Conservation (phyloP, 2,329 filamentous ascomycete species). For the Ascosphaera pollenicola region DNA sequence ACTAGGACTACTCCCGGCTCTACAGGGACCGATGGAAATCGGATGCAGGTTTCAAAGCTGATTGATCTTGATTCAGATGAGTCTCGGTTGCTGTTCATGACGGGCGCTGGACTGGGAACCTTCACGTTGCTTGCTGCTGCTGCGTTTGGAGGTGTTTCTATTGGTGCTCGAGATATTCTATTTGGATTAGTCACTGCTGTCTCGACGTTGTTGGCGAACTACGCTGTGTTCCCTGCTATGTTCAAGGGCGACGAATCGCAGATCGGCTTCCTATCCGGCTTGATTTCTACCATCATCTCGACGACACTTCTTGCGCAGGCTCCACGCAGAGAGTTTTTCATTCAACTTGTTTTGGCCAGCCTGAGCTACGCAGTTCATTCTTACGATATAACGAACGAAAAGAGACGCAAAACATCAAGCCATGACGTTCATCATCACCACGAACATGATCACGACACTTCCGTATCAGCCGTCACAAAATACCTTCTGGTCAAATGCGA, state of each 20-base stretch:
- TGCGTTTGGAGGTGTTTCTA: slow-evolving; percentile 3
- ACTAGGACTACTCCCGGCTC: not conserved
- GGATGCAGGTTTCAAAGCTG: too few relatives aligned
- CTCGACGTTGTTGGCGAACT: not conserved
- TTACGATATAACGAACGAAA: slow-evolving; percentile 9
- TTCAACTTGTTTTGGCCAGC: slow-evolving; percentile 6
- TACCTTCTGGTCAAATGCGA: slow-evolving; percentile 48
- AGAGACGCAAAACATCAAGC: not conserved
- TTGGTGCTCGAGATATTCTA: not conserved
- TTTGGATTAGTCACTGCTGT: not conserved
- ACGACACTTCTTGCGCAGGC: not conserved
- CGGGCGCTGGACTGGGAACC: slow-evolving; percentile 3
- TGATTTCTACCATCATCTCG: not conserved
- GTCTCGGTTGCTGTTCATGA: not conserved
- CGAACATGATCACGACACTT: slow-evolving; percentile 19
- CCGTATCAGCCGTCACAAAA: slow-evolving; percentile 47
- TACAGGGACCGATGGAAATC: not conserved
- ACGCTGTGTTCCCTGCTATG: not conserved
- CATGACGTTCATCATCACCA: slow-evolving; percentile 14
- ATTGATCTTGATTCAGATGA: too few relatives aligned
- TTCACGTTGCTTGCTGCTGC: slow-evolving; percentile 10
- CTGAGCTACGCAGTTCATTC: slow-evolving; percentile 13
- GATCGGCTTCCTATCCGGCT: not conserved
- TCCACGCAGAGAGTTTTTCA: not conserved
- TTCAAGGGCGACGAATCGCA: not conserved